These are phyloP conservation scores for Laguncularia racemosa DNA, from an alignment of 345 rosid genomes.

Conservation along the genomic window DNA sequence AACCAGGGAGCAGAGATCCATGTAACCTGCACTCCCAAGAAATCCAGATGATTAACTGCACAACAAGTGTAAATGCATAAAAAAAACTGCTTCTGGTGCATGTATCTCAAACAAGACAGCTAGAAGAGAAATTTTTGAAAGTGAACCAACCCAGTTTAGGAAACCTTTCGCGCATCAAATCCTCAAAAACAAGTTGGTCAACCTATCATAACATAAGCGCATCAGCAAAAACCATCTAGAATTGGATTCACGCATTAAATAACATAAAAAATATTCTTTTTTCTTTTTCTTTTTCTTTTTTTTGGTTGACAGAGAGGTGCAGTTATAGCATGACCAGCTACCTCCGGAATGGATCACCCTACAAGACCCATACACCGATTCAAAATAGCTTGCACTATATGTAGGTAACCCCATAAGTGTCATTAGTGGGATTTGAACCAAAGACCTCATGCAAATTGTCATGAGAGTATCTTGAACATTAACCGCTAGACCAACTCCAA, in stretches of 20 bases:
- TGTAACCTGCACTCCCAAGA: slow-evolving; percentile 99
- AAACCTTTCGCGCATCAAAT: slow-evolving; percentile 83
- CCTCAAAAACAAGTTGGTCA: slow-evolving; percentile 97
- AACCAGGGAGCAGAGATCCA: slow-evolving; percentile 98
- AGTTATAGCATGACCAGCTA: too few relatives aligned
- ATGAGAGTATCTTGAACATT: too few relatives aligned
- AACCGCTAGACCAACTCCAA: too few relatives aligned
- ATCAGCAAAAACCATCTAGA: too few relatives aligned
- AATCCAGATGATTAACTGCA: slow-evolving; percentile 99
- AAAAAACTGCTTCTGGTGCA: slow-evolving; percentile 28
- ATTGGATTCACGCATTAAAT: background rate
- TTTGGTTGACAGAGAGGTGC: too few relatives aligned
- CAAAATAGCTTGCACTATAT: too few relatives aligned
- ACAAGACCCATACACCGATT: too few relatives aligned
- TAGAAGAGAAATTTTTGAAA: slow-evolving; percentile 7
- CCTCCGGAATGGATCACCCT: too few relatives aligned
- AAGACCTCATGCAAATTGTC: too few relatives aligned
- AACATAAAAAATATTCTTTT: background rate
- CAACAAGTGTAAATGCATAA: slow-evolving; percentile 39
- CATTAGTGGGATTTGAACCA: too few relatives aligned
- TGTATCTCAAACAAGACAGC: slow-evolving; percentile 13
- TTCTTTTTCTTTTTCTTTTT: too few relatives aligned
- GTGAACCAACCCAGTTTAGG: slow-evolving; percentile 87
- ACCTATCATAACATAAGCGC: slow-evolving; percentile 41
- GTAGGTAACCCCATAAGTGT: too few relatives aligned